Evolutionary conservation across 192 early-diverging fungal species (phyloP), one percentile per base, ranked within the genome.

Genomic region (Coemansia sp.): DNA sequence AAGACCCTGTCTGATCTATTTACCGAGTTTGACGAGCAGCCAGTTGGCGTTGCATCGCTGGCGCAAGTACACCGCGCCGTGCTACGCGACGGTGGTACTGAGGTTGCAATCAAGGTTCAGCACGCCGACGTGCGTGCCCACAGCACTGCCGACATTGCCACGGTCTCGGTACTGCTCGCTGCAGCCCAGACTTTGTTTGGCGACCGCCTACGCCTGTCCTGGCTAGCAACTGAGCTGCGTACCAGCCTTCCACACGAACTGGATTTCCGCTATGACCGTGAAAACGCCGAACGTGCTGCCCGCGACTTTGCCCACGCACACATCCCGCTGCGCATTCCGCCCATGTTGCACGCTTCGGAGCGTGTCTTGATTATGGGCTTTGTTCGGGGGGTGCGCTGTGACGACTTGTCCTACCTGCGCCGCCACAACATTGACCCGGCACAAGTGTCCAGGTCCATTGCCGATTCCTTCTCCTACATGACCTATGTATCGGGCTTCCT

Each of bases 91-190:
- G 79, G 70, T 5, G 82, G 85, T 13, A 56, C 75, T n/a, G 78
- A 81, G 46, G 92, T 97, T 4, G 94, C 94, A 1, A 86, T 97
- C 61, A 97, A 97, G 61, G 74, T 97, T 23, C 92, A 97, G 61
- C 94, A 97, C 42, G 87, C 89, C 0, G 78, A 79, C 42, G 72
- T 97, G 23, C 77, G 88, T 26, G 75, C 81, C 17, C 86, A 87
- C 60, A 80, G 84, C 38, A 68, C 75, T 13, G 80, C 93, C 29
- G 94, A 97, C 47, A 87, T 92, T 64, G 69, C 84, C 8, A 85
- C 88, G 0, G 81, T 85, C 0, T 70, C 76, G 2, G 70, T 78
- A 5, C 73, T 89, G 37, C 76, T 90, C 8, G 56, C 65, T 14
- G 50, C 77, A 32, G 67, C 89, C 28, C 84, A 87, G 47, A 61